Base-by-base conservation (phyloP, 1,284 basidiomycete species). In the Apiotrichum mycotoxinovorans region DNA sequence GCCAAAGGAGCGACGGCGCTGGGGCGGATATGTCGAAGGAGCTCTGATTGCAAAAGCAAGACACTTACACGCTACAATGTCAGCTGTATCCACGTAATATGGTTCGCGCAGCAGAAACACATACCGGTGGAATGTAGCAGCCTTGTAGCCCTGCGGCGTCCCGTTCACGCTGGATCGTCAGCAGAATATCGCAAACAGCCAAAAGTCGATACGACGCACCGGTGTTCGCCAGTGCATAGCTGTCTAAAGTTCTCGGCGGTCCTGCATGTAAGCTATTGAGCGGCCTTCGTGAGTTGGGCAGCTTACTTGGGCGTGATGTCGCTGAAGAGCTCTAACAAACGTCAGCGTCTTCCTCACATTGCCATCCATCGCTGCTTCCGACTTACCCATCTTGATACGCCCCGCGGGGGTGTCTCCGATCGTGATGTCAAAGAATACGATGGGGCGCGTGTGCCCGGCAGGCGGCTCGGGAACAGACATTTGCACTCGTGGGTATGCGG, bases 241-340 rank as follows among this genome's bases (percentile, higher is more conserved):
- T 98, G 94, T 57, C 95, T 83, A 69, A 98, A 98, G 80, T 98
- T 98, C 78, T 98, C 96, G 1, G 92, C 90, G 0, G 95, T 98
- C 70, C 89, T 91, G 64, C 4, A 12, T 2, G 52, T 57, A 17
- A 57, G 54, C 14, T 30, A n/a, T 11, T 34, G 34, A 15, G 2
- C 18, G 14, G 17, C 5, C n/a, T n/a, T n/a, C n/a, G 27, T 14
- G 9, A 9, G n/a, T 20, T 23, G 52, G 11, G 7, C 18, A 52
- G 44, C 66, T 48, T 49, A 74, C 72, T 73, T 73, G 23, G 74
- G 74, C 11, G 70, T 72, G 50, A 75, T 74, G 57, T 75, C 74
- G 51, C 67, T 70, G 55, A 74, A 75, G 33, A 75, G 57, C 61
- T 75, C 74, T 74, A 56, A n/a, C 2, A 12, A 33, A 41, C 17